A percentile compares a stretch with the other conserved stretches of the same genome.
Evolutionary conservation across 169 alveolate species (phyloP).

Genomic region (Plasmodium sp.): DNA sequence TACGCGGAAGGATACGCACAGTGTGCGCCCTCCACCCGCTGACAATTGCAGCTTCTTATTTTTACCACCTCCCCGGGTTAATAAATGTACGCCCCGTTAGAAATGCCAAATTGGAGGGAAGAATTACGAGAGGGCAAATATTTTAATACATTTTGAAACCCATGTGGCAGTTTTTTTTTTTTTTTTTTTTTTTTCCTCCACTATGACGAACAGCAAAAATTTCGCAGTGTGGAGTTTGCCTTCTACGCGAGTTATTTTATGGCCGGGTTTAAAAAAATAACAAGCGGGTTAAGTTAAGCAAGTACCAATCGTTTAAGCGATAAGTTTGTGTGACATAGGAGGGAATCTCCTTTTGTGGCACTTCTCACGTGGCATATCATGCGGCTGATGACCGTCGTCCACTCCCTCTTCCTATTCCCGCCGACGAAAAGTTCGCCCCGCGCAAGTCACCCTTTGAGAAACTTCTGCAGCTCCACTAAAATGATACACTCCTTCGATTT

Average conservation of each 20-base stretch:
- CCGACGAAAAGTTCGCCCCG: constrained; percentile 13
- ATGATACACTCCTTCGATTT: constrained; percentile 70
- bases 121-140: not conserved
- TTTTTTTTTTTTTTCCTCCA: not conserved
- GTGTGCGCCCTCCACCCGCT: not conserved
- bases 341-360: not conserved
- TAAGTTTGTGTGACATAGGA: not conserved
- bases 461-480: constrained; percentile 12
- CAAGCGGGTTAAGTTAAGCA: not conserved
- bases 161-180: not conserved
- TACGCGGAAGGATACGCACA: not conserved
- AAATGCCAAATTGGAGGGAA: not conserved
- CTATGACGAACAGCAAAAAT: not conserved
- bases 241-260: not conserved
- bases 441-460: not conserved
- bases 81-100: not conserved
- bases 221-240: not conserved
- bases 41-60: not conserved
- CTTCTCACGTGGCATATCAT: not conserved
- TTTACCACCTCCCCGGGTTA: not conserved
- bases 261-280: not conserved
- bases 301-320: not conserved
- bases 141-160: not conserved
- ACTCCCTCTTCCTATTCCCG: constrained; percentile 33
- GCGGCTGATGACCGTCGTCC: not conserved